Conservation (phyloP, 2,329 filamentous ascomycete genomes). For the Cryoendolithus antarcticus region DNA sequence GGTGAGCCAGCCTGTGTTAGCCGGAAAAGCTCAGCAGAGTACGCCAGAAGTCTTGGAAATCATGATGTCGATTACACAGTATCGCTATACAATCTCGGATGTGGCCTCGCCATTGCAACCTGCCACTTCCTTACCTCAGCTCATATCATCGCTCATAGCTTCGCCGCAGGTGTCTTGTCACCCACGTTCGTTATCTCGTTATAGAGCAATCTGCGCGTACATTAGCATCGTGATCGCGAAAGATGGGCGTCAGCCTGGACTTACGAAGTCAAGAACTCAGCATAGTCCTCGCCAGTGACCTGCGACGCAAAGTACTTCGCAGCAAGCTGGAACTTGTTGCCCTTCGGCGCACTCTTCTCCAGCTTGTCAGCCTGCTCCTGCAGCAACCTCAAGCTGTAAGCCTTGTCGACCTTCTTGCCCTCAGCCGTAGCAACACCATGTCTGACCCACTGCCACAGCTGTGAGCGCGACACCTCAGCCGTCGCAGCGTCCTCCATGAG, state of each 20-base stretch:
- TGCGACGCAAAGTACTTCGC: conserved; percentile 87
- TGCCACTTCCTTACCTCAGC: neutral
- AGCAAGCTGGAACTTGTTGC: conserved; percentile 84
- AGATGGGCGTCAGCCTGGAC: conserved; percentile 20
- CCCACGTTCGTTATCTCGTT: conserved; percentile 74
- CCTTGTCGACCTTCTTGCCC: conserved; percentile 87
- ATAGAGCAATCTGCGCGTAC: conserved; percentile 57
- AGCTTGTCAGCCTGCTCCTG: conserved; percentile 74
- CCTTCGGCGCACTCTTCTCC: conserved; percentile 60
- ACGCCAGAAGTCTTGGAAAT: too few relatives aligned
- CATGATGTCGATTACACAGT: too few relatives aligned
- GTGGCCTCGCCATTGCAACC: neutral
- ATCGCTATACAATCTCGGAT: too few relatives aligned
- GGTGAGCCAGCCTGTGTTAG: too few relatives aligned
- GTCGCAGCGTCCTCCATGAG: conserved; percentile 98
- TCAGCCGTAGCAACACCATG: conserved; percentile 65
- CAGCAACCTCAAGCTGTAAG: conserved; percentile 74
- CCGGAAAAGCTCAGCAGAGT: too few relatives aligned
- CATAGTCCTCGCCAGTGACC: conserved; percentile 94
- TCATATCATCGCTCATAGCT: conserved; percentile 19
- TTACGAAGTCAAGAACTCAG: conserved; percentile 83
- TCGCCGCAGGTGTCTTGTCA: conserved; percentile 42
- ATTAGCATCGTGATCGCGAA: conserved; percentile 6
- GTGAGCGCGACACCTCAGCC: conserved; percentile 84
- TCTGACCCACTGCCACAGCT: conserved; percentile 92